Evolutionary conservation across 257 asterid species (phyloP), one percentile per base, ranked within the genome.

Genomic region (Parsonsia alboflavescens): DNA sequence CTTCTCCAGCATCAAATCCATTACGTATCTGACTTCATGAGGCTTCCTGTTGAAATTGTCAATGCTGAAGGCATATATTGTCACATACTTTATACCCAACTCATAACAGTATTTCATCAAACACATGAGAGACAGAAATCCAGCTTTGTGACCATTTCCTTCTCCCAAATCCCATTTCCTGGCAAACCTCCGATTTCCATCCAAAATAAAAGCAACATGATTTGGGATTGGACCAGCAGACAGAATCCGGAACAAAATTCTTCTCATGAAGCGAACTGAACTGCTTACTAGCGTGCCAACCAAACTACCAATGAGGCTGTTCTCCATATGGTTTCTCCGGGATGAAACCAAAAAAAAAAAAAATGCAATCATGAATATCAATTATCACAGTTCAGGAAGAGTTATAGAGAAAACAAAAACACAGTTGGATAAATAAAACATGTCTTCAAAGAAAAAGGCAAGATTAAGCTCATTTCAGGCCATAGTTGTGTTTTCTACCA

Each of bases 1-100:
- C 80, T 91, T 91, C 79, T 86, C 96, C n/a, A 84, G 76, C 90
- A 91, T 91, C 80, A 93, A 77, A 62, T 87, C 91, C 97, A 93
- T 93, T 48, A 88, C 48, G 12, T 16, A 66, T 75, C 82, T 77
- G 33, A 93, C 91, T 75, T 93, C 94, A 1, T 88, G 87, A 0
- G 96, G 93, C 56, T 76, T 78, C 53, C 98, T 80, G 65, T 66
- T 91, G 88, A 89, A 93, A 69, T 91, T 91, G 75, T 93, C 96
- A 54, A 93, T 93, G 84, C 93, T 90, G 83, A 93, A 93, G 1
- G 90, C 96, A 36, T 90, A 89, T 41, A 90, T 77, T 1, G 94
- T 85, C 12, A 90, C 71, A 59, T 87, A 85, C 15, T 83, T 85
- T 42, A 91, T 86, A 0, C 93, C 89, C 70, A 93, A 68, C 76